A percentile compares a stretch with the other conserved stretches of the same genome.
Conservation (phyloP, 2,329 filamentous ascomycete species). For the Calonectria hongkongensis region DNA sequence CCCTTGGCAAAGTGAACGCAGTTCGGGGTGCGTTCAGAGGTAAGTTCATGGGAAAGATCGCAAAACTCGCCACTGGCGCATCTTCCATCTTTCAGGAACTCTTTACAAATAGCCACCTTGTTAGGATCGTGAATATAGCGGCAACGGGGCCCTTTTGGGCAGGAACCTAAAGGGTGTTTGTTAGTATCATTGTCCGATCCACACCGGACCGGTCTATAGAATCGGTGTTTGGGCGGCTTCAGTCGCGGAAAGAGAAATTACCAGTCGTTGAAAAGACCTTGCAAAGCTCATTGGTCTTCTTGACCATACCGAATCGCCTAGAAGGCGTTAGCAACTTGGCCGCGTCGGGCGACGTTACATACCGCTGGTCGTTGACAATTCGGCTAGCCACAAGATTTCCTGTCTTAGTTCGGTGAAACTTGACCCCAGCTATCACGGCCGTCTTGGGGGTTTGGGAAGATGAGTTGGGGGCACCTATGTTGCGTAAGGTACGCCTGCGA, state of each 20-base stretch:
- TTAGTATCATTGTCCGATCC: slow-evolving; percentile 66
- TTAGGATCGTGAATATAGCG: slow-evolving; percentile 88
- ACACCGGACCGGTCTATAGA: slow-evolving; percentile 59
- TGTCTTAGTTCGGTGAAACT: slow-evolving; percentile 89
- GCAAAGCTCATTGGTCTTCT: slow-evolving; percentile 84
- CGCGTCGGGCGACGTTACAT: slow-evolving; percentile 62
- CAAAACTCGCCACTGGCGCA: slow-evolving; percentile 87
- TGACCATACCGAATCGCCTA: slow-evolving; percentile 73
- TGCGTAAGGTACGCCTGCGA: slow-evolving; percentile 53
- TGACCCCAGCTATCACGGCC: slow-evolving; percentile 83
- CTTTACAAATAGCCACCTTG: slow-evolving; percentile 93
- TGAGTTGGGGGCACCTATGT: slow-evolving; percentile 74
- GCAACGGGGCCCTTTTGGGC: slow-evolving; percentile 87
- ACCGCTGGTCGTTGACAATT: slow-evolving; percentile 85
- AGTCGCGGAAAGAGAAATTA: slow-evolving; percentile 71
- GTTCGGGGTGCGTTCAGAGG: slow-evolving; percentile 87
- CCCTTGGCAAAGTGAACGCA: slow-evolving; percentile 94
- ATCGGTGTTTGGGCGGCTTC: slow-evolving; percentile 47
- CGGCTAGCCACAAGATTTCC: slow-evolving; percentile 89
- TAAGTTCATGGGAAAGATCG: slow-evolving; percentile 92
- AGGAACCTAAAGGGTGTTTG: slow-evolving; percentile 80
- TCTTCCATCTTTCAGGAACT: slow-evolving; percentile 85
- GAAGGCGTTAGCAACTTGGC: slow-evolving; percentile 61
- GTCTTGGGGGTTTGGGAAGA: slow-evolving; percentile 84
- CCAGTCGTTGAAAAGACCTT: slow-evolving; percentile 81